Conservation (phyloP, 768 basidiomycete genomes). For the Fibroporia radiculosa region DNA sequence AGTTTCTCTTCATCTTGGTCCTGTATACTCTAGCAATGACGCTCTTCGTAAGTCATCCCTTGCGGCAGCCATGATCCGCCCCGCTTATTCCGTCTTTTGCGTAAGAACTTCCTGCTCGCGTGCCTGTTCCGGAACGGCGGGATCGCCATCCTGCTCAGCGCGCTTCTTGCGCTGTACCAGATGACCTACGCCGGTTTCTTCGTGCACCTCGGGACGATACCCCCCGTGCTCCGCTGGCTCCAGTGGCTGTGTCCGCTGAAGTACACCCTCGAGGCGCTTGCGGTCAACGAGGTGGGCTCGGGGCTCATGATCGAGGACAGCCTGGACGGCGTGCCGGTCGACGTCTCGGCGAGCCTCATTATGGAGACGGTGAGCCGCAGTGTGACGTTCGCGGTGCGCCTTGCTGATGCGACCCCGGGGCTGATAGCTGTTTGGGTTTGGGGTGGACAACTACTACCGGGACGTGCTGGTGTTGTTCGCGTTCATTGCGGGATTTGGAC, state of each 20-base stretch:
- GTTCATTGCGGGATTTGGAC: slow-evolving; percentile 74
- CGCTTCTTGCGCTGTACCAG: slow-evolving; percentile 66
- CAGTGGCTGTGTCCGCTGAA: slow-evolving; percentile 87
- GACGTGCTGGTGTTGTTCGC: slow-evolving; percentile 79
- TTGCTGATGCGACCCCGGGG: neutral
- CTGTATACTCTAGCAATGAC: slow-evolving; percentile 83
- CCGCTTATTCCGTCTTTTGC: neutral
- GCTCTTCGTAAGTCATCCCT: slow-evolving; percentile 53
- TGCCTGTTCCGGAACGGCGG: slow-evolving; percentile 80
- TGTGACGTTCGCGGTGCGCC: neutral
- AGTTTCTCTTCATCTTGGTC: slow-evolving; percentile 85
- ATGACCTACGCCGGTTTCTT: slow-evolving; percentile 93
- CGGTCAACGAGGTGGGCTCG: slow-evolving; percentile 87
- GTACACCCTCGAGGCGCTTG: slow-evolving; percentile 75
- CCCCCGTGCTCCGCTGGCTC: slow-evolving; percentile 88
- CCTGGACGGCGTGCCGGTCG: slow-evolving; percentile 74
- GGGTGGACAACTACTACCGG: slow-evolving; percentile 73
- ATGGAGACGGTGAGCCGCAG: slow-evolving; percentile 63
- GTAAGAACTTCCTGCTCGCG: slow-evolving; percentile 84
- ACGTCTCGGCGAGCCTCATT: slow-evolving; percentile 74
- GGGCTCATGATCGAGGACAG: slow-evolving; percentile 79
- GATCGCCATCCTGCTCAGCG: slow-evolving; percentile 83
- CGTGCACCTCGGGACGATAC: slow-evolving; percentile 77
- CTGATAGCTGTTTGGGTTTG: slow-evolving; percentile 78
- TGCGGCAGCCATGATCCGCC: neutral